These are phyloP conservation scores for Beauveria sp. DNA, from an alignment of 2,329 filamentous ascomycete species.

Conservation along the genomic window DNA sequence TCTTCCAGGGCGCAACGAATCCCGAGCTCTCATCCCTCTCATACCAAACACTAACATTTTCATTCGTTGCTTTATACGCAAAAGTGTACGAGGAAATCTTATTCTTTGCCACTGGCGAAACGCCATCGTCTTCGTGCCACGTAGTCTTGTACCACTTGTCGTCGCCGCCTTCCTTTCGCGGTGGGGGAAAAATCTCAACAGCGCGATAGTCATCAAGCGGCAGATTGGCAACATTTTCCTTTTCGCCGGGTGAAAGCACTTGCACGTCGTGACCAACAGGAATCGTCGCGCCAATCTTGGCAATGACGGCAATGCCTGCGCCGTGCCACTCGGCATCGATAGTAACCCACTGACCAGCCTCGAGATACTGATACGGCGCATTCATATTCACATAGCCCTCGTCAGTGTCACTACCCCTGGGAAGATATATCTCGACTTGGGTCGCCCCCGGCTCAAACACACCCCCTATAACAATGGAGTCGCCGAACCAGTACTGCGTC, in stretches of 20 bases:
- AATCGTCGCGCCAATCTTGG: conserved; percentile 32
- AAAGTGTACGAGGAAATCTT: conserved; percentile 26
- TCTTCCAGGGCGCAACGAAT: conserved; percentile 28
- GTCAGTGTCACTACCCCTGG: conserved; percentile 37
- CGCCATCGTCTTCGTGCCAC: conserved; percentile 34
- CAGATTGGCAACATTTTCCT: conserved; percentile 29
- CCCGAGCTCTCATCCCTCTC: conserved; percentile 23
- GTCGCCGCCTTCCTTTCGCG: conserved; percentile 14
- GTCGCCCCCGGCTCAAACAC: conserved; percentile 53
- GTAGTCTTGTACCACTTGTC: conserved; percentile 20
- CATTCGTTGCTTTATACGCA: conserved; percentile 17
- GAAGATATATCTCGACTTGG: conserved; percentile 54
- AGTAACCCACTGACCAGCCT: conserved; percentile 33
- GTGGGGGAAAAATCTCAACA: conserved; percentile 36
- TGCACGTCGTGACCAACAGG: conserved; percentile 31
- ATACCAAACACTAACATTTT: conserved; percentile 21
- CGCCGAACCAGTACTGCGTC: conserved; percentile 66
- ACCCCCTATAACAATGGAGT: conserved; percentile 59
- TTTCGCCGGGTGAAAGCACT: conserved; percentile 27
- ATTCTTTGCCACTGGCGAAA: conserved; percentile 23
- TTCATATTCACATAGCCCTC: conserved; percentile 57
- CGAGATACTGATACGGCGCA: conserved; percentile 49
- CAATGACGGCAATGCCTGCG: conserved; percentile 32
- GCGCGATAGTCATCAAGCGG: conserved; percentile 35
- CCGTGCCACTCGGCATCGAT: conserved; percentile 35